Evolutionary conservation across 139 green algal species (phyloP).

Genomic region (Tetraselmis striata): DNA sequence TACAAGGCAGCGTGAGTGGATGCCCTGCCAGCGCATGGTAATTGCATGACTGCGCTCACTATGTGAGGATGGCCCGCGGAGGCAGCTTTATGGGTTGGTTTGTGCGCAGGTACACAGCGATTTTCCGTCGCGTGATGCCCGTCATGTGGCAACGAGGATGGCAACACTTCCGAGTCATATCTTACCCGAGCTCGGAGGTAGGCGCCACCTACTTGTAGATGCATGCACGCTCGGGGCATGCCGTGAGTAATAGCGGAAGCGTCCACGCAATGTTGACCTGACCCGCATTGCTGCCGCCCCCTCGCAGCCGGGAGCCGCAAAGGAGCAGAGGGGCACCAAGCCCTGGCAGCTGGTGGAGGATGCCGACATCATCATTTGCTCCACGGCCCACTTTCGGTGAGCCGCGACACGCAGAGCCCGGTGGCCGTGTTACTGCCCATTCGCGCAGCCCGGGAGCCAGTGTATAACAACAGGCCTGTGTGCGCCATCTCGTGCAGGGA

Average conservation of each 20-base stretch:
- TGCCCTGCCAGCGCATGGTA: not conserved
- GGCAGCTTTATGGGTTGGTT: not conserved
- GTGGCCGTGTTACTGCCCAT: not conserved
- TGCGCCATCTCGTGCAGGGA: not conserved
- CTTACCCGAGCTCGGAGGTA: not conserved
- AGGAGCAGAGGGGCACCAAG: not conserved
- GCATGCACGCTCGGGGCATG: not conserved
- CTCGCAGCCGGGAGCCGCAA: not conserved
- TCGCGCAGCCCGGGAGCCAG: too few species aligned
- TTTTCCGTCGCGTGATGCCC: not conserved
- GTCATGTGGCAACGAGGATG: not conserved
- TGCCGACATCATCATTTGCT: not conserved
- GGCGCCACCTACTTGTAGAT: not conserved
- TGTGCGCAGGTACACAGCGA: not conserved
- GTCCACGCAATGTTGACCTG: not conserved
- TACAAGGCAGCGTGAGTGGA: not conserved
- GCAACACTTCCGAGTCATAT: not conserved
- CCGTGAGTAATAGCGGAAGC: too few species aligned
- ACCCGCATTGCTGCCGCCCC: not conserved
- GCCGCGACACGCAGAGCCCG: not conserved
- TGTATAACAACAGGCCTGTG: not conserved
- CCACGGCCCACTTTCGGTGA: not conserved
- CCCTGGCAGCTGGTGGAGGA: not conserved
- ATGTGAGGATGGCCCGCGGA: not conserved
- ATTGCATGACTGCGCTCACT: not conserved